Base-by-base conservation (phyloP, 306 rosid genomes). In the Quercus engelmannii region DNA sequence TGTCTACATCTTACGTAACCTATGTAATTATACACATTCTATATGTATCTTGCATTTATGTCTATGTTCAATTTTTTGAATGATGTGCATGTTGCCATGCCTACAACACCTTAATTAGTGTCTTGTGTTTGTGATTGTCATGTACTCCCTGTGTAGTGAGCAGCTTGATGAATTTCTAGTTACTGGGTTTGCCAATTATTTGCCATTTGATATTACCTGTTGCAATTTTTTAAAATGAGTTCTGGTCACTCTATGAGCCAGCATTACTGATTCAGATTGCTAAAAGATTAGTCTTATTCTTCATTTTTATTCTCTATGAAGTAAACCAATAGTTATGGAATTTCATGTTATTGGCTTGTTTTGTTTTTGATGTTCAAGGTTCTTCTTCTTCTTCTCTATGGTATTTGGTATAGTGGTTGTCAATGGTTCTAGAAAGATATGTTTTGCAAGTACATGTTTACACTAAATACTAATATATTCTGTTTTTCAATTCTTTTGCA, bases 401-500 rank as follows among this genome's bases (percentile, higher is more conserved):
- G 63, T 57, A 9, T 21, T n/a, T 57, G 14, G 21, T 57, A 28
- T 8, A n/a, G 20, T 57, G 28, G 46, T 58, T 58, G 30, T 62
- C 68, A 23, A 2, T 26, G 14, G 30, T 63, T 63, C 38, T 33
- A 65, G 25, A 30, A 65, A 19, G 49, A 65, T 10, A 31, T 65
- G 49, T 20, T 65, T 18, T 65, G 25, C 23, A 30, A 65, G 23
- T 12, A 17, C 33, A 33, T 8, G 49, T 65, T 65, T 30, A 31
- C 71, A 65, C 41, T 35, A 35, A 35, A 35, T 35, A 19, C 52
- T 35, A 10, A 35, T 35, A n/a, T 35, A 3, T 68, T 8, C 17
- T 6, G 2, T 19, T 55, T 52, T 52, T 73, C 33, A 28, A 18
- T 17, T 38, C 70, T 77, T 13, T 80, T 76, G 85, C 95, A 94